A percentile compares a stretch with the other conserved stretches of the same genome.
phyloP scores from a whole-genome alignment of 768 basidiomycete genomes.

The Inosperma sp. region DNA sequence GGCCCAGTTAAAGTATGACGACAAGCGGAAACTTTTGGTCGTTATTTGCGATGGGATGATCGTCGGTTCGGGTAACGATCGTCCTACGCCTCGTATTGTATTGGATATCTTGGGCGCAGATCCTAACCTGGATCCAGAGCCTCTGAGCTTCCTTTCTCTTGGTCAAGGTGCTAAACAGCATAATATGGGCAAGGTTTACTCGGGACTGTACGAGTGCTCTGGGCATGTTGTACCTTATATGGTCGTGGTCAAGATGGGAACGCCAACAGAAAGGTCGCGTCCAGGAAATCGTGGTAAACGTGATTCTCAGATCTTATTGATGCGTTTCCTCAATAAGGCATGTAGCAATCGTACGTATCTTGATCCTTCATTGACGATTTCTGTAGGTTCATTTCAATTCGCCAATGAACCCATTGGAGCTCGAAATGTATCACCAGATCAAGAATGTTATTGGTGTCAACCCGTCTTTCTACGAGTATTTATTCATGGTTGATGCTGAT shows the following conservation, averaged over 20 bases:
- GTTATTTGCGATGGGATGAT: constrained; percentile 98
- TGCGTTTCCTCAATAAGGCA: constrained; percentile 98
- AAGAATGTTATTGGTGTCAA: constrained; percentile 99
- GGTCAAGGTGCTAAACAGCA: constrained; percentile 95
- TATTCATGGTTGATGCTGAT: constrained; percentile 92
- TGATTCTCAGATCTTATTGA: constrained; percentile 92
- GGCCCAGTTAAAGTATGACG: constrained; percentile 92
- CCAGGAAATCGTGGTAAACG: constrained; percentile 99
- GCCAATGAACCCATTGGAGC: constrained; percentile 93
- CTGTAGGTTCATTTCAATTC: constrained; percentile 89
- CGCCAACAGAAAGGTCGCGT: constrained; percentile 86
- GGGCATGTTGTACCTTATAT: constrained; percentile 96
- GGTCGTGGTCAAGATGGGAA: constrained; percentile 90
- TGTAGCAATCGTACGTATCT: constrained; percentile 12
- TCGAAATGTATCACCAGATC: constrained; percentile 99
- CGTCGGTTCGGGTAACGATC: constrained; percentile 93
- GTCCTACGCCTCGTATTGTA: constrained; percentile 93
- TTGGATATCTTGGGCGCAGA: constrained; percentile 95
- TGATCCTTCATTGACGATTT: not conserved
- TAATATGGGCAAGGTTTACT: constrained; percentile 98
- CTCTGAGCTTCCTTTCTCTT: constrained; percentile 87
- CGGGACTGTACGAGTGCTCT: constrained; percentile 87
- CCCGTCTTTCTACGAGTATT: constrained; percentile 95
- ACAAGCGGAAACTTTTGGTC: constrained; percentile 92
- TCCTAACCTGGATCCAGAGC: constrained; percentile 90